Conservation (phyloP, 345 rosid genomes). For the Linum lewisii region DNA sequence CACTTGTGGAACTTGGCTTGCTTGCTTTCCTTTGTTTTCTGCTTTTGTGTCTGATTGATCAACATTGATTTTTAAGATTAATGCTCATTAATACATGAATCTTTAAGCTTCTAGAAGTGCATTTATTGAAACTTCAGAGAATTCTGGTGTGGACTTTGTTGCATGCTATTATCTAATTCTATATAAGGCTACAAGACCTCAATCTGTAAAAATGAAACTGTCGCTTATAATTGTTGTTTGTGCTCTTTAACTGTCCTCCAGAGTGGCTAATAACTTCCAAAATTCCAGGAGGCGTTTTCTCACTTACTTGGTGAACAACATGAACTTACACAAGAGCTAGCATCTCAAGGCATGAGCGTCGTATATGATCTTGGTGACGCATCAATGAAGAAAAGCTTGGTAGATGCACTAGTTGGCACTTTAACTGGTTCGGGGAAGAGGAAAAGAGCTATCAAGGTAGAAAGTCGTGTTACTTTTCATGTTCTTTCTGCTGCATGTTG, state of each 20-base stretch:
- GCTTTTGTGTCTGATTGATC: too few species aligned
- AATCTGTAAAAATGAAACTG: not conserved
- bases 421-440: constrained; percentile 93
- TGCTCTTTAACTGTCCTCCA: not conserved
- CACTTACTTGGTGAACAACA: constrained; percentile 85
- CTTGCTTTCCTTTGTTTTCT: too few species aligned
- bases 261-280: not conserved
- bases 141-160: too few species aligned
- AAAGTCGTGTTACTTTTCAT: constrained; percentile 5
- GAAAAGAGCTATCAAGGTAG: constrained; percentile 92
- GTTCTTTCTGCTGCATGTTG: constrained; percentile 14
- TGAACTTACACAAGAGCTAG: constrained; percentile 94
- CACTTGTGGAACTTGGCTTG: too few species aligned
- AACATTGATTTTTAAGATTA: too few species aligned
- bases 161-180: too few species aligned
- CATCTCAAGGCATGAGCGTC: constrained; percentile 98
- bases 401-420: constrained; percentile 75
- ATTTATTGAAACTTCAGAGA: too few species aligned
- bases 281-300: constrained; percentile 84
- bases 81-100: too few species aligned
- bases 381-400: constrained; percentile 77
- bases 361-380: constrained; percentile 90
- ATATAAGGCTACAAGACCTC: too few species aligned
- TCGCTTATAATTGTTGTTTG: not conserved
- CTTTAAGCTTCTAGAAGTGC: too few species aligned